Conservation (phyloP, 805 yeast genomes). For the Yarrowia phangngaensis region DNA sequence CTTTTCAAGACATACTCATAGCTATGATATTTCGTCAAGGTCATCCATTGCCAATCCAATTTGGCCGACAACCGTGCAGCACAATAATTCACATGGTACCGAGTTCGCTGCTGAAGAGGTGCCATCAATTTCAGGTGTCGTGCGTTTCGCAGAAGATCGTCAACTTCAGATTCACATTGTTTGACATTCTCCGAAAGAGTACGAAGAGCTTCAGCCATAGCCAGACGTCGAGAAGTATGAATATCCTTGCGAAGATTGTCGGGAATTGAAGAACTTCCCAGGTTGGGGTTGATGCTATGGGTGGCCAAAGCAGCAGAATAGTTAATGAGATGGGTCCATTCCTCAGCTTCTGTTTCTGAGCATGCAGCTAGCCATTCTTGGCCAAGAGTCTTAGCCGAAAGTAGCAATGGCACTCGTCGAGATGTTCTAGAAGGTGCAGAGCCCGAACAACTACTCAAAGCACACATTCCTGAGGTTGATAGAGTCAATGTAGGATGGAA, state of each 20-base stretch:
- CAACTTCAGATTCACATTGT: constrained; percentile 39
- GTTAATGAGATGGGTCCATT: constrained; percentile 59
- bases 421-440: constrained; percentile 28
- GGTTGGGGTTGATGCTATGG: constrained; percentile 34
- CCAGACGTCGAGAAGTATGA: constrained; percentile 15
- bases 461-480: constrained; percentile 44
- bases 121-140: constrained; percentile 47
- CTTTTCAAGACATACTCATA: constrained; percentile 42
- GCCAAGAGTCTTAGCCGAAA: constrained; percentile 37
- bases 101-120: constrained; percentile 54
- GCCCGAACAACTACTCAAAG: constrained; percentile 35
- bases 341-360: constrained; percentile 46
- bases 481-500: constrained; percentile 40
- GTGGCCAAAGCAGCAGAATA: constrained; percentile 49
- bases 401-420: constrained; percentile 34
- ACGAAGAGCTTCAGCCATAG: constrained; percentile 24
- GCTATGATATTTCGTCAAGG: constrained; percentile 46
- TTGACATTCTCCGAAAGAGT: constrained; percentile 41
- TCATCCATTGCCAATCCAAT: constrained; percentile 57
- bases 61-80: constrained; percentile 50
- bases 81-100: constrained; percentile 47
- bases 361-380: constrained; percentile 45
- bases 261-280: constrained; percentile 5
- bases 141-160: constrained; percentile 40
- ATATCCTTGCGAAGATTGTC: constrained; percentile 6